phyloP scores from a whole-genome alignment of 257 asterid species.

The Solanum sitiens region DNA sequence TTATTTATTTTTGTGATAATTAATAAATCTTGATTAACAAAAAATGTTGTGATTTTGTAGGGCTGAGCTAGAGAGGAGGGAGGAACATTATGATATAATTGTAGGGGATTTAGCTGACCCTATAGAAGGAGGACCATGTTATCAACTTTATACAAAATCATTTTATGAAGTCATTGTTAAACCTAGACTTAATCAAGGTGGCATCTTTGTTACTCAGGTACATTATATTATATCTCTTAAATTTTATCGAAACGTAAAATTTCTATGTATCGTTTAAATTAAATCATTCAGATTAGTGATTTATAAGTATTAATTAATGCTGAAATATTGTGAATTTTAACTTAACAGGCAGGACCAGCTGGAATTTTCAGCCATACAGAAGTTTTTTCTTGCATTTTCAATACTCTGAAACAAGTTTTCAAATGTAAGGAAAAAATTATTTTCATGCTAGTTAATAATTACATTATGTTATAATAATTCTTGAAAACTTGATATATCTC shows the following conservation, averaged over 20 bases:
- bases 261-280: not conserved
- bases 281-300: not conserved
- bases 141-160: slow-evolving; percentile 87
- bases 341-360: slow-evolving; percentile 84
- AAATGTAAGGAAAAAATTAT: slow-evolving; percentile 38
- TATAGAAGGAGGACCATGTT: slow-evolving; percentile 94
- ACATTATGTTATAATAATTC: not conserved
- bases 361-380: slow-evolving; percentile 90
- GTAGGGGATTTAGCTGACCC: slow-evolving; percentile 96
- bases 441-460: not conserved
- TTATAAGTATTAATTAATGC: not conserved
- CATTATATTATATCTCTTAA: not conserved
- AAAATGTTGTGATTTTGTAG: slow-evolving; percentile 11
- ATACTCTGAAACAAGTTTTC: slow-evolving; percentile 84
- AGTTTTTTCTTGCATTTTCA: slow-evolving; percentile 86
- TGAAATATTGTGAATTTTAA: not conserved
- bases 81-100: slow-evolving; percentile 68
- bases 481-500: not conserved
- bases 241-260: not conserved
- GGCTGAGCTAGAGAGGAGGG: slow-evolving; percentile 82
- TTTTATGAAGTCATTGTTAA: slow-evolving; percentile 62
- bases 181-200: slow-evolving; percentile 55
- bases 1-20: not conserved
- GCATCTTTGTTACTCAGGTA: slow-evolving; percentile 94
- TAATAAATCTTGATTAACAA: not conserved